Conservation (phyloP, 1,284 basidiomycete genomes). For the Trichosporon coremiiforme region DNA sequence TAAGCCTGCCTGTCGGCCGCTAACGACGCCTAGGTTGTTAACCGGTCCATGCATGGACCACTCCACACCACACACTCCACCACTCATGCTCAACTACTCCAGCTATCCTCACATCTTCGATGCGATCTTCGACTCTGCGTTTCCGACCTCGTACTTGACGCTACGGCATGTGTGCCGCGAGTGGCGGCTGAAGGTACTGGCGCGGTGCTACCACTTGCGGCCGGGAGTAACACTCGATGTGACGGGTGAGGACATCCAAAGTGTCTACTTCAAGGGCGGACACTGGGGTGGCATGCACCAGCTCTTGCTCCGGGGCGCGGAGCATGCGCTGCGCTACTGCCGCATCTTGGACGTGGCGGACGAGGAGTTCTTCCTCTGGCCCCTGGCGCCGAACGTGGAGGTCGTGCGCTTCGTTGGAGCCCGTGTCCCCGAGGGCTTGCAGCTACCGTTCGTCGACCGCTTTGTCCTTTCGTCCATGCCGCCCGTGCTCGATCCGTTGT, state of each 20-base stretch:
- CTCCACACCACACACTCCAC: neutral
- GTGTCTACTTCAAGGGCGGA: neutral
- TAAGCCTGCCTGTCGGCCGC: neutral
- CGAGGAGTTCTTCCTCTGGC: neutral
- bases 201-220: conserved; percentile 2
- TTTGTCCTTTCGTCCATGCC: neutral
- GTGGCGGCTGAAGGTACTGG: neutral
- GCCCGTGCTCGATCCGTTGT: neutral
- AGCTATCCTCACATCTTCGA: conserved; percentile 27
- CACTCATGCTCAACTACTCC: neutral
- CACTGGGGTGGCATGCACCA: neutral
- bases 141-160: neutral
- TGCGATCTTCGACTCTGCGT: neutral
- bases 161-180: conserved; percentile 8
- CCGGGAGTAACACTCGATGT: neutral
- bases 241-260: neutral
- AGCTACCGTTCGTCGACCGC: conserved; percentile 6
- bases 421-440: neutral
- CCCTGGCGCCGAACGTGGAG: conserved; percentile 2
- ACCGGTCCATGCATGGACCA: neutral
- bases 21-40: neutral
- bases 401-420: neutral
- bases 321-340: conserved; percentile 9
- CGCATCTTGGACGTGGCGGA: neutral
- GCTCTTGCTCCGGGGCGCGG: neutral